Evolutionary conservation across 345 rosid genomes (phyloP).

Genomic region (Mallotus nudiflorus): DNA sequence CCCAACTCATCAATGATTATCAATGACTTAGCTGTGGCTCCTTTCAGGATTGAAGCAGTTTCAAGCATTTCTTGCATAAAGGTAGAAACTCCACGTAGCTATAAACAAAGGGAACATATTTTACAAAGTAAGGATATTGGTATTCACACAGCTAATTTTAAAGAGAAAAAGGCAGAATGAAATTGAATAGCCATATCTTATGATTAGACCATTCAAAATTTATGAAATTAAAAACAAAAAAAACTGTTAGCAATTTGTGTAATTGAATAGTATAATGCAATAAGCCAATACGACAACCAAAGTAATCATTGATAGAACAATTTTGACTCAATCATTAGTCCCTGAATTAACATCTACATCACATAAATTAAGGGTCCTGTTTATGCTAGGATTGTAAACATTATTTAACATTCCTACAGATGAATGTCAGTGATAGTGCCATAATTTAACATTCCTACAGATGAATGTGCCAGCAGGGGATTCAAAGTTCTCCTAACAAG

Average conservation of each 20-base stretch:
- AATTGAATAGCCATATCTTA: neutral
- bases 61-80: constrained; percentile 99
- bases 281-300: neutral
- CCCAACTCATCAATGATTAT: constrained; percentile 97
- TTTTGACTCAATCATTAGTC: neutral
- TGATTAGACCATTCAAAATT: neutral
- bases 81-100: constrained; percentile 96
- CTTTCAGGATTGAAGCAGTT: constrained; percentile 93
- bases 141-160: neutral
- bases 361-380: too few species aligned
- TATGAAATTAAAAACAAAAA: neutral
- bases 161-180: neutral
- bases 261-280: neutral
- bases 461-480: neutral
- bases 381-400: neutral
- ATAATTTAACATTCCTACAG: neutral
- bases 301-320: neutral
- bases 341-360: neutral
- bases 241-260: neutral
- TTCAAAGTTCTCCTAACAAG: neutral
- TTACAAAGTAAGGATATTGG: too few species aligned
- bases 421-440: neutral
- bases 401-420: neutral
- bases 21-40: constrained; percentile 83
- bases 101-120: constrained; percentile 14